Evolutionary conservation across 1,139 yeast genomes (phyloP), one percentile per base, ranked within the genome.

Genomic region (Kurtzmaniella quercitrusa): DNA sequence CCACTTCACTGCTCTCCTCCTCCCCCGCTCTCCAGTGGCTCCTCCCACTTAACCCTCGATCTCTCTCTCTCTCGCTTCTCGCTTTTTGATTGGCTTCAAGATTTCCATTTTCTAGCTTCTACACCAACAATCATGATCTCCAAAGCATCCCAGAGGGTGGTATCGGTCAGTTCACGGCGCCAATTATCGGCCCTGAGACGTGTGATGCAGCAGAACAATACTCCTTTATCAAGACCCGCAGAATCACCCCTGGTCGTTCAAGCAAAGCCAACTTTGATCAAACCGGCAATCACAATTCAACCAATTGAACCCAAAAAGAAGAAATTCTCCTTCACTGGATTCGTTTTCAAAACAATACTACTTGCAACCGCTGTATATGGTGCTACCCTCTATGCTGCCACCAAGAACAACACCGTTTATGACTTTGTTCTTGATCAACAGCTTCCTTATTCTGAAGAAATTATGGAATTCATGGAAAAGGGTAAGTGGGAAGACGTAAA

Each of bases 351-450:
- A 42, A 55, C 70, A 16, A 52, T 66, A 12, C 47, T 68, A 8
- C 46, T 62, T 21, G 63, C 66, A 2, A 53, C 66, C 6, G 57
- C 61, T 15, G 60, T 57, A 7, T 73, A 73, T 47, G 76, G 75
- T 3, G 69, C 70, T 10, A 62, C 73, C 9, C 58, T 73, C 48
- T 73, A 55, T 48, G 68, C 54, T 33, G 77, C 78, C 46, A 71
- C 77, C 45, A 73, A 71, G 54, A 71, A 66, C 51, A 76, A 72
- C 43, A 59, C 59, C 41, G 75, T 72, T 15, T 62, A 71, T 70
- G 77, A 73, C 53, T 71, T 70, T 50, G 75, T 73, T 38, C 65
- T 70, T 45, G 77, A 73, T 50, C 53, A 70, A 42, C 70, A 71
- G 47, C 65, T 70, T 46, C 77, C 77, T n/a, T 70, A 65, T 55